Conservation (phyloP, 2,329 filamentous ascomycete species). For the Verticillium zaregamsianum region DNA sequence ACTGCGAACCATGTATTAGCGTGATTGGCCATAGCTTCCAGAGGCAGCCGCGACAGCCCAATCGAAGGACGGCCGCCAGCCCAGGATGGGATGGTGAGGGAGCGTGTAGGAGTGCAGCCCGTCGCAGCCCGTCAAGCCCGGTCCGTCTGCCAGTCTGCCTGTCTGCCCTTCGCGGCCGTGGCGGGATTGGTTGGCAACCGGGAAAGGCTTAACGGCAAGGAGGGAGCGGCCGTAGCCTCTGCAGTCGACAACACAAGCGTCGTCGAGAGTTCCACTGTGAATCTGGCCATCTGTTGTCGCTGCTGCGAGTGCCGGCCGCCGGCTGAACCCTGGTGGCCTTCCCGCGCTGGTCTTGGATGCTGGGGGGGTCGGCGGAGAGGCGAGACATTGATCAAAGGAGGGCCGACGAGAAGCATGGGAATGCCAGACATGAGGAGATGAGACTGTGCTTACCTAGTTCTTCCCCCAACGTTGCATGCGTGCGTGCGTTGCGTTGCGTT, state of each 20-base stretch:
- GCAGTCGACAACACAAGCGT: conserved; percentile 12
- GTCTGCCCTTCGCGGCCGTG: not conserved
- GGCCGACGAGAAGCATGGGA: not conserved
- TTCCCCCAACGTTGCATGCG: not conserved
- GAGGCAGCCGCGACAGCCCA: conserved; percentile 9
- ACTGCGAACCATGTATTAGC: conserved; percentile 12
- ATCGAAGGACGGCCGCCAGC: conserved; percentile 3
- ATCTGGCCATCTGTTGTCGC: conserved; percentile 10
- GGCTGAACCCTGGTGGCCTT: conserved; percentile 14
- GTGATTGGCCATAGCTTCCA: conserved; percentile 14
- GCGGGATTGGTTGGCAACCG: conserved; percentile 4
- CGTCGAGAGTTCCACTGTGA: conserved; percentile 1
- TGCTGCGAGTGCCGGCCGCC: conserved; percentile 1
- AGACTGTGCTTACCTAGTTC: not conserved
- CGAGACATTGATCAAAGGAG: not conserved
- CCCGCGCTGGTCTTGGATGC: conserved; percentile 3
- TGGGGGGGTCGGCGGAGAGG: not conserved
- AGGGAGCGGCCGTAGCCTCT: conserved; percentile 10
- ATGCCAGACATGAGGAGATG: conserved; percentile 1
- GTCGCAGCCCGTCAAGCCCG: no score
- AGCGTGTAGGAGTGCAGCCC: not conserved
- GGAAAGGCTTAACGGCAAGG: conserved; percentile 11
- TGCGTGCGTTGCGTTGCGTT: not conserved
- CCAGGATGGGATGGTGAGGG: conserved; percentile 8
- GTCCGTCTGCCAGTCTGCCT: not conserved